phyloP scores from a whole-genome alignment of 2,329 filamentous ascomycete genomes.

The Mollisiaceae sp. region DNA sequence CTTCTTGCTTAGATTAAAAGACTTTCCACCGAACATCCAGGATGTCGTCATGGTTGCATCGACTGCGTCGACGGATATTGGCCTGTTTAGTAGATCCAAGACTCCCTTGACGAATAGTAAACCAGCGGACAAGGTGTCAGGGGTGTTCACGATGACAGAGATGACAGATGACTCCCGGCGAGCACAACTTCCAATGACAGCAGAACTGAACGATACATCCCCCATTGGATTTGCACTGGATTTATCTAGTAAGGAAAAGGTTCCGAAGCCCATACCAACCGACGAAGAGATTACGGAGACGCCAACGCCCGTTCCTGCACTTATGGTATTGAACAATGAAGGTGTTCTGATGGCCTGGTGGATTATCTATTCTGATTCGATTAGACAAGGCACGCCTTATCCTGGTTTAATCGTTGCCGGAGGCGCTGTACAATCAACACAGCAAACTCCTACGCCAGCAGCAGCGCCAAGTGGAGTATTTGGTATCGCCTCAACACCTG shows the following conservation, averaged over 20 bases:
- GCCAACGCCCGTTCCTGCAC: slow-evolving; percentile 77
- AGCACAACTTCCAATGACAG: slow-evolving; percentile 75
- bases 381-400: slow-evolving; percentile 75
- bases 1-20: slow-evolving; percentile 75
- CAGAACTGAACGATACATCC: slow-evolving; percentile 71
- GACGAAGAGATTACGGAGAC: slow-evolving; percentile 81
- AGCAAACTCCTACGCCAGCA: slow-evolving; percentile 31
- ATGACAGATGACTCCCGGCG: slow-evolving; percentile 75
- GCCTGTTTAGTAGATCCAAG: slow-evolving; percentile 76
- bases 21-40: slow-evolving; percentile 80
- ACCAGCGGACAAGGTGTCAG: slow-evolving; percentile 62
- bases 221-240: slow-evolving; percentile 83
- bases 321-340: slow-evolving; percentile 88
- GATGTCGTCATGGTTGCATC: slow-evolving; percentile 85
- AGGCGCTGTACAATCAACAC: slow-evolving; percentile 25
- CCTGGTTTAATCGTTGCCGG: slow-evolving; percentile 64
- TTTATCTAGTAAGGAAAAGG: slow-evolving; percentile 80
- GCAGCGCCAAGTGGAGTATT: slow-evolving; percentile 39
- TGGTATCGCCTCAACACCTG: slow-evolving; percentile 35
- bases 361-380: slow-evolving; percentile 87
- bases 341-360: slow-evolving; percentile 88
- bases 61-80: slow-evolving; percentile 79
- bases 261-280: slow-evolving; percentile 73
- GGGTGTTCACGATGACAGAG: slow-evolving; percentile 75
- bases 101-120: slow-evolving; percentile 66